Conservation (phyloP, 148 eudicot species). For the Chenopodium album region DNA sequence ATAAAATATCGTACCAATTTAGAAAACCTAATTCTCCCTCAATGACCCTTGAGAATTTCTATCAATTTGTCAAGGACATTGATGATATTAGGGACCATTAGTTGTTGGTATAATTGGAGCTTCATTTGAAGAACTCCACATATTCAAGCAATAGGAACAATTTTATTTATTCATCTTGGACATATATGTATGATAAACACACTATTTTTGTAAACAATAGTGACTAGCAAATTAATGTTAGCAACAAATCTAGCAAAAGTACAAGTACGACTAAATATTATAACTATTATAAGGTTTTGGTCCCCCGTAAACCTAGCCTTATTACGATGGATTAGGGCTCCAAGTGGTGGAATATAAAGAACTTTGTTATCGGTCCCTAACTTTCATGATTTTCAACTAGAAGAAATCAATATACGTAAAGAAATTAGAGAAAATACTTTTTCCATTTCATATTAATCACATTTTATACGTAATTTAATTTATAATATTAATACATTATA, state of each 20-base stretch:
- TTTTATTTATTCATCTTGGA: not conserved
- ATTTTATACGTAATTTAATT: too few relatives aligned
- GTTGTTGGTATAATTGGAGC: slow-evolving; percentile 3
- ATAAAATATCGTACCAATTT: not conserved
- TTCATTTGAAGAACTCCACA: slow-evolving; percentile 11
- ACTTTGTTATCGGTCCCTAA: not conserved
- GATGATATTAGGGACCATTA: slow-evolving; percentile 18
- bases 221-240: slow-evolving; percentile 25
- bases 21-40: not conserved
- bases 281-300: slow-evolving; percentile 18
- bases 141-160: slow-evolving; percentile 8
- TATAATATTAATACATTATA: too few relatives aligned
- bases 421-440: not conserved
- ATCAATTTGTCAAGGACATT: slow-evolving; percentile 10
- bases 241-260: slow-evolving; percentile 22
- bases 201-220: slow-evolving; percentile 5
- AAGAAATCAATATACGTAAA: not conserved
- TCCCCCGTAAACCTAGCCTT: slow-evolving; percentile 34
- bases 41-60: not conserved
- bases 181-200: not conserved
- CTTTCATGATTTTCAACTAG: not conserved
- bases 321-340: not conserved
- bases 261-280: not conserved
- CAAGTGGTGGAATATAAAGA: slow-evolving; percentile 3
- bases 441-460: too few relatives aligned